A percentile compares a stretch with the other conserved stretches of the same genome.
Conservation (phyloP, 495 filamentous ascomycete genomes). For the Daldinia loculata region DNA sequence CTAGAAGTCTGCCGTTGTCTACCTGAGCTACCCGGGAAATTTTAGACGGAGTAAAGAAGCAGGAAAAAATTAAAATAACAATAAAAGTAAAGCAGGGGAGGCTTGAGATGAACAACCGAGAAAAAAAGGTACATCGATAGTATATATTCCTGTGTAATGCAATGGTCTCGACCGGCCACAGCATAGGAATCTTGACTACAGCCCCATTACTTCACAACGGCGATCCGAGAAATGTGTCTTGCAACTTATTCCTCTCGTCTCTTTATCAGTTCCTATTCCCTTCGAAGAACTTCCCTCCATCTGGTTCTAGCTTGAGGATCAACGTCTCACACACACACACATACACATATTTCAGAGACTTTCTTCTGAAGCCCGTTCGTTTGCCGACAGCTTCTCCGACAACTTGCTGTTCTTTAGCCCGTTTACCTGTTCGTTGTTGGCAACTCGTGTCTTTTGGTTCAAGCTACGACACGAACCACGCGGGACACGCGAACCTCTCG, state of each 20-base stretch:
- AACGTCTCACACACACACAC: constrained; percentile 48
- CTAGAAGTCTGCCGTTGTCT: constrained; percentile 27
- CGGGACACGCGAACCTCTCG: constrained; percentile 47
- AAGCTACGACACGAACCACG: constrained; percentile 44
- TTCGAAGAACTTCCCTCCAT: constrained; percentile 44
- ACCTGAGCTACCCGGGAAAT: constrained; percentile 11
- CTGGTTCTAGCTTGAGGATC: constrained; percentile 45
- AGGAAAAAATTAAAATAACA: constrained; percentile 14
- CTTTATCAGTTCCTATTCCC: constrained; percentile 43
- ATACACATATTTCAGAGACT: constrained; percentile 39
- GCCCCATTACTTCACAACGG: constrained; percentile 44
- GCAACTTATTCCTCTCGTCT: constrained; percentile 42
- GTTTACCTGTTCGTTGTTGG: constrained; percentile 40
- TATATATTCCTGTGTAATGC: constrained; percentile 45
- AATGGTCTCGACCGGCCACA: constrained; percentile 45
- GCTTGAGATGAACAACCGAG: constrained; percentile 44
- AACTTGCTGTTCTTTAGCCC: constrained; percentile 38
- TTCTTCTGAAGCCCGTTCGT: constrained; percentile 28
- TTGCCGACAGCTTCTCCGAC: constrained; percentile 45
- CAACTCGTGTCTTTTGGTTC: constrained; percentile 39
- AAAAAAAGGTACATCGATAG: constrained; percentile 49
- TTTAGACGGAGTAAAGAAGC: constrained; percentile 15
- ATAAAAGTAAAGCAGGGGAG: constrained; percentile 42
- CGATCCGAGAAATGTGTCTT: constrained; percentile 45
- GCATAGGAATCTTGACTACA: constrained; percentile 42